Evolutionary conservation across 2,329 filamentous ascomycete genomes (phyloP).

Genomic region (Penicillium sclerotiorum): DNA sequence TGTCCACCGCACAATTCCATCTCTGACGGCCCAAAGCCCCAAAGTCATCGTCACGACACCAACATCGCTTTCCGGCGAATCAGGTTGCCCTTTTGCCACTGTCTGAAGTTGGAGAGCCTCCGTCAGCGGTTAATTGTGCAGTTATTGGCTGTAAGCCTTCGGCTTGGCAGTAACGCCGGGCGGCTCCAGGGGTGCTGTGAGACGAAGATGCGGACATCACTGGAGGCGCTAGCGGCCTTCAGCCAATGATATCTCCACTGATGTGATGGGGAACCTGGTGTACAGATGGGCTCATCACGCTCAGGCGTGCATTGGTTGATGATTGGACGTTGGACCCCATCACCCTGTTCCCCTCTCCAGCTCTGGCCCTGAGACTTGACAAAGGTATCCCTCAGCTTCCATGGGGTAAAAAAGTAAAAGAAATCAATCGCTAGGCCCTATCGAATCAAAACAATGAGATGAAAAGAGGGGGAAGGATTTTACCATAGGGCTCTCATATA

Average conservation of each 20-base stretch:
- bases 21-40: too few relatives aligned
- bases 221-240: conserved; percentile 13
- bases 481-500: not conserved
- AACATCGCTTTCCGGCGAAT: too few relatives aligned
- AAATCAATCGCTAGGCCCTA: too few relatives aligned
- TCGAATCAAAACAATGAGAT: too few relatives aligned
- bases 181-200: conserved; percentile 25
- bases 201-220: conserved; percentile 15
- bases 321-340: conserved; percentile 16
- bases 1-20: not conserved
- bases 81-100: too few relatives aligned
- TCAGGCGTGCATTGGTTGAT: conserved; percentile 7
- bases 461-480: too few relatives aligned
- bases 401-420: not conserved
- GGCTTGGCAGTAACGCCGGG: conserved; percentile 23
- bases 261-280: conserved; percentile 21
- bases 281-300: conserved; percentile 13
- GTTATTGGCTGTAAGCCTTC: conserved; percentile 12
- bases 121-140: conserved; percentile 4
- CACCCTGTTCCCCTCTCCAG: not conserved
- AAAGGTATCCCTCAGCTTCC: not conserved
- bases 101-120: not conserved
- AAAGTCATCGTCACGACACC: not conserved
- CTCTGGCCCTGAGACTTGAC: not conserved
- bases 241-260: conserved; percentile 21